Evolutionary conservation across 1,284 basidiomycete species (phyloP).

Genomic region (Cryptococcus sp.): DNA sequence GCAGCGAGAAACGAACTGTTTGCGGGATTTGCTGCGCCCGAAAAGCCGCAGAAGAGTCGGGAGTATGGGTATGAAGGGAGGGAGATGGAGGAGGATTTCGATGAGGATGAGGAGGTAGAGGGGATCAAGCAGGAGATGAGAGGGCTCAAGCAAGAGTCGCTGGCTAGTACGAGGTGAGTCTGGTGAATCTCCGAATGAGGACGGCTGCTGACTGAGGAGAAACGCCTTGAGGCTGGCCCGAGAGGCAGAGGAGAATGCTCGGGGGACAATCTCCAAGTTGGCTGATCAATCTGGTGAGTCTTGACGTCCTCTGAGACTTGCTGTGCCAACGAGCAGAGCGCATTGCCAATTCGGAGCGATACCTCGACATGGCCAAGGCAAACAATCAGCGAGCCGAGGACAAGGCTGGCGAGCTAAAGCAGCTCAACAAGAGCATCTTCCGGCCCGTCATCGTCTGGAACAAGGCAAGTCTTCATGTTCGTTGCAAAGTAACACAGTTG

Average conservation of each 20-base stretch:
- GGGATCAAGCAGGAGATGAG: slow-evolving; percentile 91
- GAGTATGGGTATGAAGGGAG: slow-evolving; percentile 45
- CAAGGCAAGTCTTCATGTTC: slow-evolving; percentile 51
- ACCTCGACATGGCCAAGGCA: slow-evolving; percentile 89
- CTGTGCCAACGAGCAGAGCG: slow-evolving; percentile 37
- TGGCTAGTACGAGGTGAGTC: slow-evolving; percentile 66
- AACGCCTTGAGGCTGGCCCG: slow-evolving; percentile 89
- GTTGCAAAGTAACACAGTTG: not conserved
- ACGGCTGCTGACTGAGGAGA: slow-evolving; percentile 14
- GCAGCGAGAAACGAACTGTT: slow-evolving; percentile 61
- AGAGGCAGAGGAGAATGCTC: slow-evolving; percentile 93
- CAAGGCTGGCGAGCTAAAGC: slow-evolving; percentile 86
- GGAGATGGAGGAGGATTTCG: slow-evolving; percentile 57
- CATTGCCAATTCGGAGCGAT: slow-evolving; percentile 91
- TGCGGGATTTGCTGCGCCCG: slow-evolving; percentile 25
- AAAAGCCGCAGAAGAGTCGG: slow-evolving; percentile 43
- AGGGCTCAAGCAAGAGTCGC: slow-evolving; percentile 87
- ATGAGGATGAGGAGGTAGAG: slow-evolving; percentile 89
- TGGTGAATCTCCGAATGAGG: not conserved
- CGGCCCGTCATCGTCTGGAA: slow-evolving; percentile 83
- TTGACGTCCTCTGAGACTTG: not conserved
- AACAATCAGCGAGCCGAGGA: slow-evolving; percentile 86
- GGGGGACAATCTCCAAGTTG: slow-evolving; percentile 75
- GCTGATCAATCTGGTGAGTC: slow-evolving; percentile 89
- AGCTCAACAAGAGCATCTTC: slow-evolving; percentile 77